Base-by-base conservation (phyloP, 2,329 filamentous ascomycete species). In the Lachnellula suecica region DNA sequence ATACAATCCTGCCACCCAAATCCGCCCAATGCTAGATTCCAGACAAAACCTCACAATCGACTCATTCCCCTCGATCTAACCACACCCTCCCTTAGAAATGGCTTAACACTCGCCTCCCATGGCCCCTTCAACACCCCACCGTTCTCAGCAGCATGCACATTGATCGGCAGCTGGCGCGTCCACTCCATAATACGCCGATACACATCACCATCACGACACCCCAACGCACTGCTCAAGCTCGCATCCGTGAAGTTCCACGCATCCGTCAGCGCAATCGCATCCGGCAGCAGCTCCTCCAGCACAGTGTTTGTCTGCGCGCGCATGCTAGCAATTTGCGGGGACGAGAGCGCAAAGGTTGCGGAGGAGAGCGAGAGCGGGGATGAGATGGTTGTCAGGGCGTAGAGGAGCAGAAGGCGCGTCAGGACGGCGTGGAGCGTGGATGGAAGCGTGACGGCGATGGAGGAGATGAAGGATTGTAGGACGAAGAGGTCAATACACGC, bases 401-500 rank as follows among this genome's bases (percentile, higher is more conserved):
- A 62, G 45, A 59, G 24, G 40, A 59, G 49, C 44, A 59, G 34
- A 22, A 60, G 47, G 31, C 42, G 49, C 20, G 37, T 38, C 22
- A 63, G 54, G 22, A 57, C 54, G 9, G 22, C 29, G 57, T 51
- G 29, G 41, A 34, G 9, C n/a, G 13, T 23, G 47, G 29, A 11
- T 35, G 57, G 15, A 35, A 46, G 15, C 20, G 19, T 4, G 40
- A 49, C 24, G 46, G 49, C 15, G 23, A 27, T 6, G 24, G 4
- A 5, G 49, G 42, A 10, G 47, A 60, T 56, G 41, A 65, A 64
- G 2, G 56, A 50, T 3, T 47, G 24, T 8, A 70, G 52, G 17
- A 64, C 58, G n/a, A 61, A 54, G 43, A 62, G 60, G 24, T 69
- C 66, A 5, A 60, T 64, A 46, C 68, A 63, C 8, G 56, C 53